Conservation (phyloP, 176 grass and related monocot species). For the Thalia dealbata region DNA sequence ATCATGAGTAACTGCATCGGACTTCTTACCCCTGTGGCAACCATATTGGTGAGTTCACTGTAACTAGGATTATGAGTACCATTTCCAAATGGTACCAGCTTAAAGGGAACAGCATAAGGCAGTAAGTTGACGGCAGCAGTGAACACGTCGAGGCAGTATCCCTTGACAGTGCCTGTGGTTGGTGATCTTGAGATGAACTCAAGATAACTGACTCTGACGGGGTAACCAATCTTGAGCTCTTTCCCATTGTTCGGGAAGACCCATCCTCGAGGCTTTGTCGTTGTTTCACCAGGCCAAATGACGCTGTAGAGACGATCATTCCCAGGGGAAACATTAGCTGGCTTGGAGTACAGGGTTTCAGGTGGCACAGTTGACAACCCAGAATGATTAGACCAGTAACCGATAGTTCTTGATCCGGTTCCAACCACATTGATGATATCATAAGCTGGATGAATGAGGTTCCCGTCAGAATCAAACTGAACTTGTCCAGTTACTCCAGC, state of each 20-base stretch:
- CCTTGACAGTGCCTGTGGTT: constrained; percentile 44
- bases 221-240: constrained; percentile 72
- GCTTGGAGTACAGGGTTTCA: constrained; percentile 61
- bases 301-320: constrained; percentile 61
- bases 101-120: constrained; percentile 88
- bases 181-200: constrained; percentile 53
- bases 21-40: constrained; percentile 84
- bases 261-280: constrained; percentile 80
- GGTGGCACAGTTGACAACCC: constrained; percentile 48
- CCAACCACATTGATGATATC: constrained; percentile 80
- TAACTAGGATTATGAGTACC: constrained; percentile 62
- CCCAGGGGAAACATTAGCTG: constrained; percentile 49
- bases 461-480: constrained; percentile 38
- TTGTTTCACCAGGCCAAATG: constrained; percentile 83
- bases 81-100: constrained; percentile 59
- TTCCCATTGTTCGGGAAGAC: constrained; percentile 63
- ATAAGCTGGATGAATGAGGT: constrained; percentile 71
- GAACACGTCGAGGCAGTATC: constrained; percentile 92
- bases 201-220: constrained; percentile 59
- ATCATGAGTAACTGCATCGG: neutral
- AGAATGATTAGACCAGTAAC: constrained; percentile 96
- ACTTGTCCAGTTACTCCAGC: constrained; percentile 50
- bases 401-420: constrained; percentile 58
- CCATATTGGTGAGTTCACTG: constrained; percentile 41
- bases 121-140: constrained; percentile 65